Base-by-base conservation (phyloP, 2,329 filamentous ascomycete species). In the Aspergillus sp. region DNA sequence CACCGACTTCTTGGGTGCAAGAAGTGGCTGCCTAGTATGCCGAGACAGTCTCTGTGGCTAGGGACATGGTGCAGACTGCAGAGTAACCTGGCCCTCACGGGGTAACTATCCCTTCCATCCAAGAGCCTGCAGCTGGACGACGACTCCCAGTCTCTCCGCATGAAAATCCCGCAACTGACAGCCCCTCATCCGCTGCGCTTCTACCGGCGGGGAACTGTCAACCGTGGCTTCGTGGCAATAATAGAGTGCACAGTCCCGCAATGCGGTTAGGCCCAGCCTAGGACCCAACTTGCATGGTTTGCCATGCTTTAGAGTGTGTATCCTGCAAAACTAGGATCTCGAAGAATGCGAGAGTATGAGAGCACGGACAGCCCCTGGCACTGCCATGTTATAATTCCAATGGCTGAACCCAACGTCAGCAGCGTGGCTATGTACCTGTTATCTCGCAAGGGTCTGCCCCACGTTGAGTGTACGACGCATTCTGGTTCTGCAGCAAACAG, bases 1-100 rank as follows among this genome's bases (percentile, higher is more conserved):
- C 17, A 19, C n/a, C 12, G 37, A 27, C 37, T n/a, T n/a, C 27
- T 15, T 41, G n/a, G 23, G 46, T 35, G 45, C n/a, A 45, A 45
- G 48, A 57, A 57, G 55, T 48, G 55, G 55, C 55, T 48, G 55
- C 55, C 55, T 57, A 43, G 40, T 51, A 7, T 52, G 48, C 55
- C 55, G n/a, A 57, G 55, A 57, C 33, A 11, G 19, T 21, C 19
- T 43, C 19, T 57, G 55, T 57, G 55, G 55, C 55, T 57, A 37
- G 48, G 35, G 49, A 56, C 37, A 35, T 35, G 24, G 31, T 8
- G 43, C 53, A 54, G 31, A 50, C 14, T 35, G 43, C 53, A 54
- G 31, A 50, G 21, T 35, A 50, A 40, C 17, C 7, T 37, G 6
- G 24, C 8, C 8, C 27, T 9, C 27, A 31, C 9, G 27, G 9